Base-by-base conservation (phyloP, 2,329 filamentous ascomycete genomes). In the Paecilomyces niveus region DNA sequence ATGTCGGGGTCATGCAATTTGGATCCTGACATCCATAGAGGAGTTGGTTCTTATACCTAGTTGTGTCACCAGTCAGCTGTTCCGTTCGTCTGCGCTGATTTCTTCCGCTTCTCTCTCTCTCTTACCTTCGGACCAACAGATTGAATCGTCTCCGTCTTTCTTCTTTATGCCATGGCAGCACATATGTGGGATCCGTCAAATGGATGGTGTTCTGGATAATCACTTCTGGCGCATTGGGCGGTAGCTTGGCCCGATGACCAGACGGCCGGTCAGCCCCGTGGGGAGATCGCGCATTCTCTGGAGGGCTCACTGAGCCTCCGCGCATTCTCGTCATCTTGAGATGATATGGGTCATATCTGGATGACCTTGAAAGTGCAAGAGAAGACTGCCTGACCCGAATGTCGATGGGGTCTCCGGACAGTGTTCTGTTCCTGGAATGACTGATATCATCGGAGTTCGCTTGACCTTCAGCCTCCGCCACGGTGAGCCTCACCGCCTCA, bases 21-120 rank as follows among this genome's bases (percentile, higher is more conserved):
- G 81, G 77, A 63, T 83, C 84, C 61, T 84, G 85, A 70, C 92
- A 96, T 62, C 92, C 92, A 63, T 89, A 83, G 58, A 91, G 85
- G n/a, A 96, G 83, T 74, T 96, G 92, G 33, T 84, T 79, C 54
- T 92, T 85, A 69, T 89, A 95, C 67, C 89, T 93, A 55, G 58
- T 39, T 7, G 56, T 55, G 32, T 24, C 24, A 29, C 24, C n/a
- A 22, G 59, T 13, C 3, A 21, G 18, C 18, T 5, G 39, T 39
- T 35, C 21, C 53, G 32, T 55, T 62, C 60, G 61, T 58, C 49
- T 57, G 54, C 55, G 45, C 15, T n/a, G 61, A 60, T 54, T 54
- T 8, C 21, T 18, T 2, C n/a, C 8, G 10, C 22, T 33, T 29
- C 18, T 26, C 29, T 56, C 59, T 32, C 26, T 45, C 54, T 71